These are phyloP conservation scores for Cucumis sativus DNA, from an alignment of 306 rosid genomes.

Conservation along the genomic window Cucumber_9930_V3 NC_026660.2:11032501-11033000, in stretches of 20 bases:
- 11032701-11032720: background rate
- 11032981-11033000: constrained; percentile 53
- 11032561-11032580: background rate
- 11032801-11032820: background rate
- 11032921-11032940: constrained; percentile 21
- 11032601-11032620: background rate
- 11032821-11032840: constrained; percentile 19
- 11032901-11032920: constrained; percentile 75
- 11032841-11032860: constrained; percentile 23
- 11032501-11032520: background rate
- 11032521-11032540: background rate
- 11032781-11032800: background rate
- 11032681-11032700: background rate
- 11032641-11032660: background rate
- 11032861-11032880: constrained; percentile 71
- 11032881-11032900: constrained; percentile 69
- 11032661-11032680: background rate
- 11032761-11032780: background rate
- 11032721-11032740: background rate
- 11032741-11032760: background rate
- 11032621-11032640: background rate
- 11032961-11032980: constrained; percentile 29
- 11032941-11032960: constrained; percentile 22
- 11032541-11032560: background rate
- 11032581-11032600: background rate